Conservation (phyloP, 2,329 filamentous ascomycete species). For the Bipolaris bicolor region DNA sequence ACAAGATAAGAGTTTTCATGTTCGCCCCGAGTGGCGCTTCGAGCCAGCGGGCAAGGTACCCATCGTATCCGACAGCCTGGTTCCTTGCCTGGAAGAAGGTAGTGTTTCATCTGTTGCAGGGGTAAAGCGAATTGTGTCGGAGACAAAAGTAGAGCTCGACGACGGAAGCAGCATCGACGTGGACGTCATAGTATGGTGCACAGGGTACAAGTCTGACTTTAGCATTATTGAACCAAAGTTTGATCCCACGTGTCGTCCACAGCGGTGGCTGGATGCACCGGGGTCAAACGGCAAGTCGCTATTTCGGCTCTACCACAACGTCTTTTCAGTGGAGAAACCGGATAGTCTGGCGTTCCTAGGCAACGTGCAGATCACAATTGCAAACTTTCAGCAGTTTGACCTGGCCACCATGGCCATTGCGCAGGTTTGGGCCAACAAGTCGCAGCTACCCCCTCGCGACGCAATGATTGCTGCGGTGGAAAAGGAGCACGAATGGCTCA, state of each 20-base stretch:
- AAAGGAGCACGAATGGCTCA: constrained; percentile 33
- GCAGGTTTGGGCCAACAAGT: constrained; percentile 53
- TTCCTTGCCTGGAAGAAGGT: constrained; percentile 24
- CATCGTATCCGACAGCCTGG: constrained; percentile 27
- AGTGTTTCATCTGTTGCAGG: constrained; percentile 25
- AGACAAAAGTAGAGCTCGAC: constrained; percentile 33
- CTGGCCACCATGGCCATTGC: constrained; percentile 55
- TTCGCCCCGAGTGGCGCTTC: constrained; percentile 32
- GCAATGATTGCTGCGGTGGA: constrained; percentile 40
- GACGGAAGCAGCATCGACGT: constrained; percentile 40
- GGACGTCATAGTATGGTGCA: constrained; percentile 47
- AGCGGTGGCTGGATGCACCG: constrained; percentile 22
- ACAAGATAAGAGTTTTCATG: constrained; percentile 31
- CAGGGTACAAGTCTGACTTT: constrained; percentile 43
- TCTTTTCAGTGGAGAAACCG: constrained; percentile 54
- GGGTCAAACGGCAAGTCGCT: constrained; percentile 40
- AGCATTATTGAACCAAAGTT: constrained; percentile 32
- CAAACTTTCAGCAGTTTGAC: constrained; percentile 42
- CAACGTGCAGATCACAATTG: constrained; percentile 49
- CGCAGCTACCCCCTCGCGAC: constrained; percentile 43
- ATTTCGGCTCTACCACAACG: constrained; percentile 52
- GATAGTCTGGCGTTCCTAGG: constrained; percentile 53
- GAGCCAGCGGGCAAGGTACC: constrained; percentile 27
- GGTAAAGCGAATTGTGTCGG: constrained; percentile 17
- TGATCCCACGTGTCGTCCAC: constrained; percentile 25